Percentiles rank a stretch among this genome's conserved stretches.
These are phyloP conservation scores for Cornus kousa DNA, from an alignment of 148 eudicot genomes.

Conservation along the genomic window DNA sequence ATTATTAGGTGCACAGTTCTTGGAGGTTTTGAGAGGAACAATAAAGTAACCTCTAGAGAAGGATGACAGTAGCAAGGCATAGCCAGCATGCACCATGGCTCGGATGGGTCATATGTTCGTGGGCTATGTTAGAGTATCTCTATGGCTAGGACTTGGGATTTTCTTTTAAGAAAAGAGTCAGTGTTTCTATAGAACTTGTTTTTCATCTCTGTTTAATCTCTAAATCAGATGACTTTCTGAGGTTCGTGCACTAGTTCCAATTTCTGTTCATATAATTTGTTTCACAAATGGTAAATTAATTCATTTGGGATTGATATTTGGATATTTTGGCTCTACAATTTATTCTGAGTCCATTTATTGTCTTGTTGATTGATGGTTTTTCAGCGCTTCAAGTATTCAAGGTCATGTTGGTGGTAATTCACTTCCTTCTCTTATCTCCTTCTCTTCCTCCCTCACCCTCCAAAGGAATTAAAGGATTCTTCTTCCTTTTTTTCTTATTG, in stretches of 20 bases:
- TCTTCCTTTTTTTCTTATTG: not conserved
- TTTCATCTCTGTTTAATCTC: not conserved
- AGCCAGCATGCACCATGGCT: not conserved
- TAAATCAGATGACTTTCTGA: not conserved
- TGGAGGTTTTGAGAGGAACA: not conserved
- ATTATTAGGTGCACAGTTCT: not conserved
- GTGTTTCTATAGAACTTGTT: too few relatives aligned
- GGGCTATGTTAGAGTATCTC: not conserved
- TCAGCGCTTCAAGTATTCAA: not conserved
- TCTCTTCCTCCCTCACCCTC: not conserved
- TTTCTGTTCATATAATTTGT: not conserved
- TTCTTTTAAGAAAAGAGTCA: not conserved
- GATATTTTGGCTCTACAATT: not conserved
- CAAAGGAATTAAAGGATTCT: too few relatives aligned
- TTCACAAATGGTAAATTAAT: not conserved
- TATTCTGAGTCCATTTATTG: not conserved
- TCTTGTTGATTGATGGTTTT: not conserved
- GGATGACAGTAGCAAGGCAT: not conserved
- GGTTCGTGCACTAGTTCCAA: not conserved
- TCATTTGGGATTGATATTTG: not conserved
- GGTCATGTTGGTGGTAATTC: not conserved
- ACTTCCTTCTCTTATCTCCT: not conserved
- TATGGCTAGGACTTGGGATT: not conserved
- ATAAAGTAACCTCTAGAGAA: not conserved
- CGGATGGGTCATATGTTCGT: not conserved